Evolutionary conservation across 352 stramenopile genomes (phyloP).

Genomic region (Phytophthora kernoviae): DNA sequence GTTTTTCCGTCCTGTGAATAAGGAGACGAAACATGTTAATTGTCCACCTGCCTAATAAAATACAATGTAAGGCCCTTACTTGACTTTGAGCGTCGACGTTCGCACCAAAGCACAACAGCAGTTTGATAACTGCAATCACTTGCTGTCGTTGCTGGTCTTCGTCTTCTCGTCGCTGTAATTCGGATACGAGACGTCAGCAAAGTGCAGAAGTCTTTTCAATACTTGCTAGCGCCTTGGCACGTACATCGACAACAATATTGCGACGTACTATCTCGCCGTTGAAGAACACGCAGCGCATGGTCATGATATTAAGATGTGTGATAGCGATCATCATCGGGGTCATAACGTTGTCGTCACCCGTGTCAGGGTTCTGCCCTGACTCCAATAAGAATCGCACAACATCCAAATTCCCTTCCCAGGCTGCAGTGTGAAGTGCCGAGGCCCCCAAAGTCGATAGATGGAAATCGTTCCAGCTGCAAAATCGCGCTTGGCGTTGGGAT

Average conservation of each 20-base stretch:
- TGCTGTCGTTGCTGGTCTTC: constrained; percentile 3
- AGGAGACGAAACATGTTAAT: background rate
- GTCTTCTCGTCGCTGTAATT: constrained; percentile 27
- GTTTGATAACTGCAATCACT: constrained; percentile 4
- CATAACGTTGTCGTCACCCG: constrained; percentile 11
- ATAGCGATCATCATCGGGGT: constrained; percentile 30
- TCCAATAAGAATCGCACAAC: constrained; percentile 24
- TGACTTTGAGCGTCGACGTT: constrained; percentile 13
- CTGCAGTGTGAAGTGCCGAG: constrained; percentile 21
- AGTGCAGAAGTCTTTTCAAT: constrained; percentile 1
- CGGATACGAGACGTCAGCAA: background rate
- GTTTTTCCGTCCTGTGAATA: constrained; percentile 22
- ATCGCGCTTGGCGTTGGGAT: background rate
- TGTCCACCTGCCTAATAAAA: too few relatives aligned
- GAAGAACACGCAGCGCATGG: constrained; percentile 25
- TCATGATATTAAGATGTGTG: constrained; percentile 19
- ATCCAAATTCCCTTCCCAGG: constrained; percentile 13
- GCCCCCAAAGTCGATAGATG: constrained; percentile 17
- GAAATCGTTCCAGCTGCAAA: constrained; percentile 23
- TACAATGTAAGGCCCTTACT: too few relatives aligned
- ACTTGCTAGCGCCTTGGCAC: background rate
- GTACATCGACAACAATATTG: constrained; percentile 25
- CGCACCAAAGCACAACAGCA: constrained; percentile 15
- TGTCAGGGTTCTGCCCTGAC: constrained; percentile 16
- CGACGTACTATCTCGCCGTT: constrained; percentile 12